These are phyloP conservation scores for Lachancea mirantina DNA, from an alignment of 805 yeast species.

Conservation along the genomic window DNA sequence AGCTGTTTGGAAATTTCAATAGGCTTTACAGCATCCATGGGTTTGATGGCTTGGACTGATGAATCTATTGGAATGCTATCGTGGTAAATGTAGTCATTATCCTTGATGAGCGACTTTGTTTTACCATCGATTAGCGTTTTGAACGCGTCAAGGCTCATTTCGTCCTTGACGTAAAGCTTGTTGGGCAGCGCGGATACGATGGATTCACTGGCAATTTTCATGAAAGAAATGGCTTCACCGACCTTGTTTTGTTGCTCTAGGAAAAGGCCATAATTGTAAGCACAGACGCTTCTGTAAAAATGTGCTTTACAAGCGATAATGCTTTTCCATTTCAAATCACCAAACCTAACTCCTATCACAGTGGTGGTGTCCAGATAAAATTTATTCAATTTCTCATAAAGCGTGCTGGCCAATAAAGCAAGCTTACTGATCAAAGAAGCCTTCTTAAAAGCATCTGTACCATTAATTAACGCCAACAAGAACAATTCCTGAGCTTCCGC, in stretches of 20 bases:
- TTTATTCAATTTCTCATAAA: slow-evolving; percentile 42
- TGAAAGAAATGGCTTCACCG: slow-evolving; percentile 71
- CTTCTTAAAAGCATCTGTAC: slow-evolving; percentile 39
- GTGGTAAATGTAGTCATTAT: slow-evolving; percentile 86
- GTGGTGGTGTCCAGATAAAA: slow-evolving; percentile 35
- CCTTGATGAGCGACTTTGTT: slow-evolving; percentile 49
- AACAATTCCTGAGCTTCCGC: slow-evolving; percentile 91
- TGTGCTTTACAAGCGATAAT: slow-evolving; percentile 44
- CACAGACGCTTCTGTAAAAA: slow-evolving; percentile 53
- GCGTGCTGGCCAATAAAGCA: slow-evolving; percentile 51
- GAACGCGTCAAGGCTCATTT: slow-evolving; percentile 28
- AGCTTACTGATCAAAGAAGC: slow-evolving; percentile 70
- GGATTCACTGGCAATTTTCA: slow-evolving; percentile 44
- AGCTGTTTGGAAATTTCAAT: slow-evolving; percentile 62
- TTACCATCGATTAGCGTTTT: slow-evolving; percentile 33
- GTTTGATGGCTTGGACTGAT: slow-evolving; percentile 27
- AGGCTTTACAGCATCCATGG: slow-evolving; percentile 59
- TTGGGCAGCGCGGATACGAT: slow-evolving; percentile 23
- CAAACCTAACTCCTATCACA: slow-evolving; percentile 25
- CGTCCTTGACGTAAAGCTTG: slow-evolving; percentile 31
- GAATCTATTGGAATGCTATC: slow-evolving; percentile 57
- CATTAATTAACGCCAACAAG: slow-evolving; percentile 47
- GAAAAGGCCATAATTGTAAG: slow-evolving; percentile 50
- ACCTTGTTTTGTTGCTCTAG: slow-evolving; percentile 50
- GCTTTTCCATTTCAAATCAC: slow-evolving; percentile 45